Conservation (phyloP, 345 rosid species). For the Salix koriyanagi region DNA sequence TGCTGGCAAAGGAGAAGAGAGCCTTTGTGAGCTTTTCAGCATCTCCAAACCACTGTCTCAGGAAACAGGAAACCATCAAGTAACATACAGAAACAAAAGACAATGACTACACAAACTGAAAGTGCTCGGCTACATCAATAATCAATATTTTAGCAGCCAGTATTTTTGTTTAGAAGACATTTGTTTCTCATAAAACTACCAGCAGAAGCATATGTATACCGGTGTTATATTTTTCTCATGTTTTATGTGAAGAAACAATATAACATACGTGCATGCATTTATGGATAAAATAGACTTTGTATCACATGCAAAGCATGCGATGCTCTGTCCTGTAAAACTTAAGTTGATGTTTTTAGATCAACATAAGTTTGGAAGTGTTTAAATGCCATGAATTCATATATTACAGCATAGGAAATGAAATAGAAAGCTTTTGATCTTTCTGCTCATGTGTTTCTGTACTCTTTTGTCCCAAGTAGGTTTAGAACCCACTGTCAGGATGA, state of each 20-base stretch:
- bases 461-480: not conserved
- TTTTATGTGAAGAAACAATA: not conserved
- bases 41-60: slow-evolving; percentile 95
- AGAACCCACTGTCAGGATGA: not conserved
- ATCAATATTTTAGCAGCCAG: not conserved
- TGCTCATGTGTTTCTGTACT: not conserved
- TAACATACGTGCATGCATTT: not conserved
- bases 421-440: not conserved
- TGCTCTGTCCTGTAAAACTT: not conserved
- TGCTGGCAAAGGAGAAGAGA: slow-evolving; percentile 89
- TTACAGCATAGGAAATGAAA: not conserved
- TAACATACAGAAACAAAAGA: not conserved
- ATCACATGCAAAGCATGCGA: not conserved
- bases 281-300: not conserved
- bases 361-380: not conserved
- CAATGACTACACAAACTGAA: not conserved
- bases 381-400: not conserved
- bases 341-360: not conserved
- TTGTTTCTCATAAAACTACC: not conserved
- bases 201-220: not conserved
- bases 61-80: slow-evolving; percentile 2
- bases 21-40: slow-evolving; percentile 98
- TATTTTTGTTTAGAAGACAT: not conserved
- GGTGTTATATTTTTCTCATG: not conserved
- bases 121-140: not conserved